Conservation (phyloP, 1,284 basidiomycete species). For the Peniophora sp. region DNA sequence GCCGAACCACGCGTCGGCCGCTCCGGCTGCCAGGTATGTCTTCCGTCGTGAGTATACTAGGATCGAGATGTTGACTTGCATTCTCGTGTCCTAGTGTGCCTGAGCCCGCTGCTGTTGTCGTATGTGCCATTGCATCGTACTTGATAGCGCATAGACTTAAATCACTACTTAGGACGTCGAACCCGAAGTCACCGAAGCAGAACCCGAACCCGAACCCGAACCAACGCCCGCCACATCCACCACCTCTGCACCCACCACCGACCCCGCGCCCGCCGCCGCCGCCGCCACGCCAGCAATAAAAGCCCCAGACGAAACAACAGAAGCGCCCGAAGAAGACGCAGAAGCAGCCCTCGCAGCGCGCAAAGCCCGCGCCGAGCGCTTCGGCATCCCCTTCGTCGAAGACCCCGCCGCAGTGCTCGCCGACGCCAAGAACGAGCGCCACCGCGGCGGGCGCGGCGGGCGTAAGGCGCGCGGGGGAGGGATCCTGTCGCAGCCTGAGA, state of each 20-base stretch:
- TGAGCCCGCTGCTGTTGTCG: too few species aligned
- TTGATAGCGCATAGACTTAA: neutral
- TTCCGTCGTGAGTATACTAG: neutral
- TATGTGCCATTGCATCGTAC: too few species aligned
- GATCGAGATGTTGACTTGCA: too few species aligned
- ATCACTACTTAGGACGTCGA: neutral
- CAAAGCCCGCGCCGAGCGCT: slow-evolving; percentile 56
- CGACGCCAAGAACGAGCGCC: slow-evolving; percentile 8
- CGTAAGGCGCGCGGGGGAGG: slow-evolving; percentile 1
- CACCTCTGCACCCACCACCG: neutral
- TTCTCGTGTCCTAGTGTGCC: too few species aligned
- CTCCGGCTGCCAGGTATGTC: neutral
- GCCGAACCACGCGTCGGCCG: slow-evolving; percentile 11
- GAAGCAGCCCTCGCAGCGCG: slow-evolving; percentile 33
- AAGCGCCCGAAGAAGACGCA: slow-evolving; percentile 27
- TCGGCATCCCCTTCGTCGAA: slow-evolving; percentile 55
- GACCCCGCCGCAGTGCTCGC: slow-evolving; percentile 5
- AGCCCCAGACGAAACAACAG: neutral
- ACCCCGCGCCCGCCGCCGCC: too few species aligned
- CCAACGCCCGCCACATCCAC: slow-evolving; percentile 2
- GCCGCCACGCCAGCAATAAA: neutral
- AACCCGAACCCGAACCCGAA: neutral
- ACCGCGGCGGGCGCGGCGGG: neutral
- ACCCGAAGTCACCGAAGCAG: too few species aligned
- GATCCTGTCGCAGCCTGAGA: slow-evolving; percentile 4